These are phyloP conservation scores for Penicillium lividum DNA, from an alignment of 495 filamentous ascomycete genomes.

Conservation along the genomic window DNA sequence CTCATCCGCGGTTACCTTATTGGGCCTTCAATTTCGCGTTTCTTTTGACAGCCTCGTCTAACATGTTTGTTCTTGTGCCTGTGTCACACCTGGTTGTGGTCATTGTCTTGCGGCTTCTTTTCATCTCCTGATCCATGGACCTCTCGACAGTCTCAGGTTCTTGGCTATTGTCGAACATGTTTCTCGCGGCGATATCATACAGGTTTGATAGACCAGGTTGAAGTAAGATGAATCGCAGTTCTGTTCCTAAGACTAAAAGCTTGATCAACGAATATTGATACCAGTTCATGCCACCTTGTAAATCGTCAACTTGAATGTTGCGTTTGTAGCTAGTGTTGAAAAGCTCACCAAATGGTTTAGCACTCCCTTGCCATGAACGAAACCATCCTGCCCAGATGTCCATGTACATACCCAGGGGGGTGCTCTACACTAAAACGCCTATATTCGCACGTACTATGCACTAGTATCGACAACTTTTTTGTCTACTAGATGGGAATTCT, in stretches of 20 bases:
- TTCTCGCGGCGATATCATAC: conserved; percentile 18
- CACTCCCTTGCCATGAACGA: too few species aligned
- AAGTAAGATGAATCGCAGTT: conserved; percentile 27
- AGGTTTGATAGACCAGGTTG: conserved; percentile 14
- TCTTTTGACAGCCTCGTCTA: not conserved
- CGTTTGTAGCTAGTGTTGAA: too few species aligned
- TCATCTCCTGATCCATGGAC: conserved; percentile 15
- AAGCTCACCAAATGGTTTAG: too few species aligned
- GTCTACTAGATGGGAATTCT: not conserved
- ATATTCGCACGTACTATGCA: too few species aligned
- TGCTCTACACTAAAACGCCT: too few species aligned
- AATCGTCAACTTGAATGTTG: not conserved
- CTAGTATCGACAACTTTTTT: not conserved
- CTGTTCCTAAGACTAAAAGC: conserved; percentile 28
- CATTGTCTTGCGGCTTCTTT: not conserved
- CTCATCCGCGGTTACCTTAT: not conserved
- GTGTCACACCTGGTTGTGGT: not conserved
- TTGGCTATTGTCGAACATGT: conserved; percentile 1
- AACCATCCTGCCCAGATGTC: too few species aligned
- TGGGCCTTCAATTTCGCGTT: not conserved
- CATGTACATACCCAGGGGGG: too few species aligned
- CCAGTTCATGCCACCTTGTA: not conserved
- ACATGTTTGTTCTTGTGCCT: conserved; percentile 2
- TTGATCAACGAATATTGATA: conserved; percentile 19
- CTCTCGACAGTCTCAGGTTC: conserved; percentile 7